Percentiles rank a stretch among this genome's conserved stretches.
Conservation (phyloP, 257 asterid genomes). For the Penstemon newberryi region DNA sequence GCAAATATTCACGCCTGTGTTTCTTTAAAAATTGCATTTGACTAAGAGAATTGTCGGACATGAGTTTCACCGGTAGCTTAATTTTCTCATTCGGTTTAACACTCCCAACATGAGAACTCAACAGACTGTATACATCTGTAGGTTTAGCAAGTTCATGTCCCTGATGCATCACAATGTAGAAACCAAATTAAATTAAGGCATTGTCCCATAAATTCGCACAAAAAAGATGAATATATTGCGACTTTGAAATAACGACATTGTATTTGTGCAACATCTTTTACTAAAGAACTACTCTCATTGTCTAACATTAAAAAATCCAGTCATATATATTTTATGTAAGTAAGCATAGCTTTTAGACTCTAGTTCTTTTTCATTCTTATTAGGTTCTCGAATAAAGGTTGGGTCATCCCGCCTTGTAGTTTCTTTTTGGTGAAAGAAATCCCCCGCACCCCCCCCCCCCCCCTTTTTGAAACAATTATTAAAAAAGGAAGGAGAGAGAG, state of each 20-base stretch:
- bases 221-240: not conserved
- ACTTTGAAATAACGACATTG: not conserved
- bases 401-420: no score
- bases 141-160: slow-evolving; percentile 58
- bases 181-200: not conserved
- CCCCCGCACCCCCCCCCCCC: no score
- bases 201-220: not conserved
- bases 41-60: slow-evolving; percentile 39
- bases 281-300: not conserved
- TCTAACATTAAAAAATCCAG: not conserved
- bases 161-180: slow-evolving; percentile 44
- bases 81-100: slow-evolving; percentile 31
- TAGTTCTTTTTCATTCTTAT: no score
- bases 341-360: no score
- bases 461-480: no score
- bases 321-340: not conserved
- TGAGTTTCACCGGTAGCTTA: slow-evolving; percentile 31
- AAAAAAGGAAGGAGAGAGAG: no score
- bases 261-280: no score
- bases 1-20: slow-evolving; percentile 29
- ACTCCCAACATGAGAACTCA: slow-evolving; percentile 36
- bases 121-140: slow-evolving; percentile 49
- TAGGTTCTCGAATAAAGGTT: no score
- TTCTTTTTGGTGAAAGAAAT: no score
- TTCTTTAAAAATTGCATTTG: slow-evolving; percentile 38